Evolutionary conservation across 495 filamentous ascomycete genomes (phyloP).

Genomic region (Xylaria bambusicola): DNA sequence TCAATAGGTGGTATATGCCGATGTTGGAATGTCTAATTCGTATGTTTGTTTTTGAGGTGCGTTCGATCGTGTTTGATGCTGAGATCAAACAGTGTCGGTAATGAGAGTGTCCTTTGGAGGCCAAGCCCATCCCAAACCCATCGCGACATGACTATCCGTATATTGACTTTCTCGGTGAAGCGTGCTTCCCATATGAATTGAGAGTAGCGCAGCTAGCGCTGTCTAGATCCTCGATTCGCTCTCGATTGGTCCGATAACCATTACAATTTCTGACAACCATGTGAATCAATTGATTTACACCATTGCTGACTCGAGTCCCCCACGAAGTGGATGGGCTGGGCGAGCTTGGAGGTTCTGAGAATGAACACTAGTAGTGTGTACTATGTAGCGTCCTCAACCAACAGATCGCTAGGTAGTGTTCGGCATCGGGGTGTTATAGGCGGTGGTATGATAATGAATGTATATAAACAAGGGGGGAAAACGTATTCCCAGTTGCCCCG

Average conservation of each 20-base stretch:
- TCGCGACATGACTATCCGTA: background rate
- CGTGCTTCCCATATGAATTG: background rate
- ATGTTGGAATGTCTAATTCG: too few species aligned
- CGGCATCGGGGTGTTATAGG: background rate
- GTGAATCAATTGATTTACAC: background rate
- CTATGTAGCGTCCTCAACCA: too few species aligned
- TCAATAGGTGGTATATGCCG: too few species aligned
- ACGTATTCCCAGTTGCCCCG: background rate
- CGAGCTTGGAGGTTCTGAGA: too few species aligned
- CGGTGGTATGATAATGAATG: background rate
- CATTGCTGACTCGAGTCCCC: slow-evolving; percentile 10
- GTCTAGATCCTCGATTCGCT: background rate
- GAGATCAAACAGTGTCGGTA: too few species aligned
- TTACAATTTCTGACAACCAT: background rate
- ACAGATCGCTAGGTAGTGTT: background rate
- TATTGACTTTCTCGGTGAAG: background rate
- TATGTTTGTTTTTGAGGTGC: too few species aligned
- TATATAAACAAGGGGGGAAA: background rate
- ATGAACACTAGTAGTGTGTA: too few species aligned
- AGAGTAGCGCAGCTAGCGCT: slow-evolving; percentile 4
- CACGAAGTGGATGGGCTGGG: slow-evolving; percentile 12
- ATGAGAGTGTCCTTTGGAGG: too few species aligned
- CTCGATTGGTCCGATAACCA: background rate
- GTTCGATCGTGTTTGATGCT: too few species aligned
- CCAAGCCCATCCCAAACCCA: too few species aligned